phyloP scores from a whole-genome alignment of 306 rosid species.

The Abrus precatorius region DNA sequence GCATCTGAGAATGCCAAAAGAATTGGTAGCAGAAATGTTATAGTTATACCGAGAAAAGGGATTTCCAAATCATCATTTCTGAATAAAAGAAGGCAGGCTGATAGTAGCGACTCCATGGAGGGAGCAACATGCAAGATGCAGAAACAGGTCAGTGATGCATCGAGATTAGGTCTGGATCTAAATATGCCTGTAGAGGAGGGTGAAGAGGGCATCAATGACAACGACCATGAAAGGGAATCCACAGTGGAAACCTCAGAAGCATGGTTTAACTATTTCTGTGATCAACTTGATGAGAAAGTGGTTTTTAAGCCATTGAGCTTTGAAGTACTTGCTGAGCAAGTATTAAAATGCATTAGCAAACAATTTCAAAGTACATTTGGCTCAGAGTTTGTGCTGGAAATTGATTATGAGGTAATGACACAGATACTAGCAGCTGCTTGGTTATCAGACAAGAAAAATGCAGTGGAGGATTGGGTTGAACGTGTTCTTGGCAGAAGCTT shows the following conservation, averaged over 20 bases:
- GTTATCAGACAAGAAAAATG: constrained; percentile 67
- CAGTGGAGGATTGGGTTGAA: constrained; percentile 73
- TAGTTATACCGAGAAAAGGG: constrained; percentile 54
- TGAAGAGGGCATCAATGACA: constrained; percentile 51
- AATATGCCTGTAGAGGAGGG: constrained; percentile 74
- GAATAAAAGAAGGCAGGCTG: constrained; percentile 71
- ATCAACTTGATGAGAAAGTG: constrained; percentile 64
- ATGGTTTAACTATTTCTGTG: constrained; percentile 72
- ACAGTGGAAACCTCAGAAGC: constrained; percentile 60
- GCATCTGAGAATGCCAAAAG: constrained; percentile 51
- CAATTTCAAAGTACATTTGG: constrained; percentile 59
- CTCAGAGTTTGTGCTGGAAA: constrained; percentile 64
- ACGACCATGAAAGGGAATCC: constrained; percentile 60
- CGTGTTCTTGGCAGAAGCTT: constrained; percentile 72
- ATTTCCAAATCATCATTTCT: constrained; percentile 45
- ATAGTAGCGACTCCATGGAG: constrained; percentile 49
- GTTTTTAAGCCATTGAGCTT: constrained; percentile 74
- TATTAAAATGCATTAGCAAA: constrained; percentile 55
- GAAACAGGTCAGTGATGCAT: constrained; percentile 53
- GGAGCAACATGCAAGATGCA: constrained; percentile 51
- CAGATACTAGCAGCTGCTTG: constrained; percentile 91
- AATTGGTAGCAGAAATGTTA: constrained; percentile 55
- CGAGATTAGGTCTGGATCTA: constrained; percentile 77
- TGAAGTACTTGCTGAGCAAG: constrained; percentile 61
- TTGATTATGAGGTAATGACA: constrained; percentile 67